Evolutionary conservation across 768 basidiomycete genomes (phyloP).

Genomic region (Exidia glandulosa): DNA sequence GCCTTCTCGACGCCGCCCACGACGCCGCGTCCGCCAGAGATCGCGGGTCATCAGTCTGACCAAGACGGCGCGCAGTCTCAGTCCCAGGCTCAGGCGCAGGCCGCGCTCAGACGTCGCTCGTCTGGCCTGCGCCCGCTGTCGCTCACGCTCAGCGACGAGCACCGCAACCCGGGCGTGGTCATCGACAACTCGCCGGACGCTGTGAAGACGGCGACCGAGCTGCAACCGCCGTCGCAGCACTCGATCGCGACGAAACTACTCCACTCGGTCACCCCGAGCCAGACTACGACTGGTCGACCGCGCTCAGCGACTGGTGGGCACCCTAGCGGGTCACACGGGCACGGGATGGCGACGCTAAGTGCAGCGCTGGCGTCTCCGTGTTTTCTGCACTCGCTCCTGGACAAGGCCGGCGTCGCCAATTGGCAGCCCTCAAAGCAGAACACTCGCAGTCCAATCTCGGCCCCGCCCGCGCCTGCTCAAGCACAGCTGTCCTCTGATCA

Average conservation of each 20-base stretch:
- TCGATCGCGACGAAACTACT: not conserved
- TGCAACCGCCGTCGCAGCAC: not conserved
- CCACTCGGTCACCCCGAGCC: not conserved
- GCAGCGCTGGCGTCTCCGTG: constrained; percentile 61
- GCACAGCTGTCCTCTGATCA: constrained; percentile 6
- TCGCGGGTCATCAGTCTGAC: too few species aligned
- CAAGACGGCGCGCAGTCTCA: constrained; percentile 29
- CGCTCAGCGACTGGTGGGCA: too few species aligned
- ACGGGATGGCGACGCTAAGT: not conserved
- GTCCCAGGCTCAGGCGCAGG: constrained; percentile 24
- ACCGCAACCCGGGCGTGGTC: constrained; percentile 3
- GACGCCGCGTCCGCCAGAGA: constrained; percentile 22
- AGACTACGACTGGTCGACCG: too few species aligned
- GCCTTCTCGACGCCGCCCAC: constrained; percentile 35
- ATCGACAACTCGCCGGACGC: not conserved
- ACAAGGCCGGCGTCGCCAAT: constrained; percentile 66
- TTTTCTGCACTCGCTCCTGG: constrained; percentile 87
- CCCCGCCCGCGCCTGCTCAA: too few species aligned
- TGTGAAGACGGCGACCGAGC: not conserved
- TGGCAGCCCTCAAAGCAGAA: constrained; percentile 42
- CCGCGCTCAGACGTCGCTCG: constrained; percentile 7
- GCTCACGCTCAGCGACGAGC: constrained; percentile 5
- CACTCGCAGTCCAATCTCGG: constrained; percentile 16
- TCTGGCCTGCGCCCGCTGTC: constrained; percentile 2
- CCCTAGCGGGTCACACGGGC: too few species aligned